phyloP scores from a whole-genome alignment of 2,329 filamentous ascomycete species.

The Ramularia collo-cygni region DNA sequence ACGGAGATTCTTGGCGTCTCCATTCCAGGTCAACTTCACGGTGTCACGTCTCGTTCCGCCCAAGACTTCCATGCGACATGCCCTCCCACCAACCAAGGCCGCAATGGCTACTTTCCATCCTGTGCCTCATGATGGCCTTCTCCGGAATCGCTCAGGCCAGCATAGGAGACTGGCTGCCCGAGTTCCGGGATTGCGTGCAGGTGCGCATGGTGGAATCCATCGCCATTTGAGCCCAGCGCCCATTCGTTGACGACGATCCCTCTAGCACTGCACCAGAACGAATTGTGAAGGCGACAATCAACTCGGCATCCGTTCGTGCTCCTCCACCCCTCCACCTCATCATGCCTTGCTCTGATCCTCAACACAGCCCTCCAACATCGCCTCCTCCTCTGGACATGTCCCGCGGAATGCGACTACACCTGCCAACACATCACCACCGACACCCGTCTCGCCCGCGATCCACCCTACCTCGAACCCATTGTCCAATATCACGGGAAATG shows the following conservation, averaged over 20 bases:
- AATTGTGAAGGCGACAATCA: slow-evolving; percentile 63
- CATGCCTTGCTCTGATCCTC: background rate
- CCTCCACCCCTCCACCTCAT: background rate
- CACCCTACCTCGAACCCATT: slow-evolving; percentile 58
- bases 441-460: slow-evolving; percentile 57
- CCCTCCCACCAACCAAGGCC: slow-evolving; percentile 12
- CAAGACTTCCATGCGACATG: slow-evolving; percentile 21
- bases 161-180: slow-evolving; percentile 73
- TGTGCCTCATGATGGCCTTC: slow-evolving; percentile 11
- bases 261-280: slow-evolving; percentile 67
- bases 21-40: too few relatives aligned
- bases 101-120: slow-evolving; percentile 17
- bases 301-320: slow-evolving; percentile 62
- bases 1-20: too few relatives aligned
- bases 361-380: slow-evolving; percentile 71
- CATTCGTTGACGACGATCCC: background rate
- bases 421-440: slow-evolving; percentile 90
- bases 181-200: slow-evolving; percentile 80
- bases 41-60: slow-evolving; percentile 8
- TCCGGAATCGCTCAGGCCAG: slow-evolving; percentile 50
- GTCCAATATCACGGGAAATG: slow-evolving; percentile 98
- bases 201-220: slow-evolving; percentile 47
- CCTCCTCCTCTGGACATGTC: slow-evolving; percentile 85
- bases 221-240: slow-evolving; percentile 1
- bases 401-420: slow-evolving; percentile 92